These are phyloP conservation scores for Phytopythium oedochilum DNA, from an alignment of 352 stramenopile genomes.

Conservation along the genomic window DNA sequence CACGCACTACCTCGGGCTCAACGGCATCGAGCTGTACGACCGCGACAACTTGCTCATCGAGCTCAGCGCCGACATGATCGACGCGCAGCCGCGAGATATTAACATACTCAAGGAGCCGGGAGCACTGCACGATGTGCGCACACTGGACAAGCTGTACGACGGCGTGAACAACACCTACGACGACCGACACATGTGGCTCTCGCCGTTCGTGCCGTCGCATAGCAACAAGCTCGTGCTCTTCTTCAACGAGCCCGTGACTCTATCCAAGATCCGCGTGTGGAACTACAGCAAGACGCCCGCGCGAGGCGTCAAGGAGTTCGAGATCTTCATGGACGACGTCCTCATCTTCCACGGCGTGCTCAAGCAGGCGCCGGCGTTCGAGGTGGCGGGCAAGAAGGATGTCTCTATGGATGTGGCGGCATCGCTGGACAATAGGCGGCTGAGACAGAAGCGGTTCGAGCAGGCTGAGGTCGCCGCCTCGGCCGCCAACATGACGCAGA, in stretches of 20 bases:
- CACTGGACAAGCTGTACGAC: constrained; percentile 74
- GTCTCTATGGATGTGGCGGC: constrained; percentile 1
- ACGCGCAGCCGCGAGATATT: constrained; percentile 66
- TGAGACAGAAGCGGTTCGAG: constrained; percentile 35
- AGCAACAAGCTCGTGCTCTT: constrained; percentile 72
- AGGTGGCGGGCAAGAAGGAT: constrained; percentile 17
- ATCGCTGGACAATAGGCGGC: constrained; percentile 33
- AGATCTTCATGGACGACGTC: constrained; percentile 82
- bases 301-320: constrained; percentile 74
- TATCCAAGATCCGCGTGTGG: constrained; percentile 82
- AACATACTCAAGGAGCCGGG: constrained; percentile 81
- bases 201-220: constrained; percentile 51
- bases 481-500: constrained; percentile 55
- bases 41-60: constrained; percentile 37
- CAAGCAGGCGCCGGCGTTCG: constrained; percentile 33
- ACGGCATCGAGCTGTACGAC: constrained; percentile 77
- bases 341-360: constrained; percentile 66
- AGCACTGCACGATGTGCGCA: constrained; percentile 49
- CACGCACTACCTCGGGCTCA: constrained; percentile 73
- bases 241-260: constrained; percentile 70
- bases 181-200: constrained; percentile 72
- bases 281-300: constrained; percentile 86
- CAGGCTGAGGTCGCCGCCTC: constrained; percentile 36
- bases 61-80: constrained; percentile 42
- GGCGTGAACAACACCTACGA: constrained; percentile 75